A percentile compares a stretch with the other conserved stretches of the same genome.
phyloP scores from a whole-genome alignment of 768 basidiomycete species.

The Trametes coccinea region DNA sequence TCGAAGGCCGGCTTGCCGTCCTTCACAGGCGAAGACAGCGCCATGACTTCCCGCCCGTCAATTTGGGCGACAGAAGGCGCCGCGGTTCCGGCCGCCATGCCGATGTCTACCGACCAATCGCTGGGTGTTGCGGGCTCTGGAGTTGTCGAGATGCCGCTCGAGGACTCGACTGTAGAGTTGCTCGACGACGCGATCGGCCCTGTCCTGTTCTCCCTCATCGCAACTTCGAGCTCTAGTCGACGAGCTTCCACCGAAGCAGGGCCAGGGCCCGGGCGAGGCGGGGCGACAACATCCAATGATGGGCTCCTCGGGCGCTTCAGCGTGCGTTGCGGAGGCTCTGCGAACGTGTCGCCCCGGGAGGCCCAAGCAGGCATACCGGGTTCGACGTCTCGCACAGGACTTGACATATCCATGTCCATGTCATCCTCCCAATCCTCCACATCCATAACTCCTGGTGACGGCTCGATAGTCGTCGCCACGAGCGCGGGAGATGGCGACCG shows the following conservation, averaged over 20 bases:
- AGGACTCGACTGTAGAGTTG: not conserved
- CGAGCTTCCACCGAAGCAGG: slow-evolving; percentile 2
- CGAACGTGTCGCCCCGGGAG: too few species aligned
- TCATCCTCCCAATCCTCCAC: slow-evolving; percentile 4
- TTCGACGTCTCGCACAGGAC: not conserved
- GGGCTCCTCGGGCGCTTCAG: not conserved
- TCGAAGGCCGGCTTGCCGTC: not conserved
- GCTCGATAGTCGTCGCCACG: not conserved
- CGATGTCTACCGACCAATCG: not conserved
- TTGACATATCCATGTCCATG: slow-evolving; percentile 11
- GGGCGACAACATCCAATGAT: not conserved
- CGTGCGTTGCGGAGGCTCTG: too few species aligned
- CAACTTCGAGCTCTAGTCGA: slow-evolving; percentile 18
- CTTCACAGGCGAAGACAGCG: not conserved
- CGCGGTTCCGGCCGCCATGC: not conserved
- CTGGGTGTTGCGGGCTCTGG: slow-evolving; percentile 13
- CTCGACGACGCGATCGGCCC: slow-evolving; percentile 1
- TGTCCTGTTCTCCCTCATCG: slow-evolving; percentile 12
- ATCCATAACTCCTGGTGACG: not conserved
- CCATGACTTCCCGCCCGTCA: not conserved
- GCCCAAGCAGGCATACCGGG: too few species aligned
- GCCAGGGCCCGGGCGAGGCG: not conserved
- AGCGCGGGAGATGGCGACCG: not conserved
- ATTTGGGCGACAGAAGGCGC: not conserved
- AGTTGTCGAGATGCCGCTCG: slow-evolving; percentile 1